These are phyloP conservation scores for Eimeria praecox DNA, from an alignment of 169 alveolate species.

Conservation along the genomic window DNA sequence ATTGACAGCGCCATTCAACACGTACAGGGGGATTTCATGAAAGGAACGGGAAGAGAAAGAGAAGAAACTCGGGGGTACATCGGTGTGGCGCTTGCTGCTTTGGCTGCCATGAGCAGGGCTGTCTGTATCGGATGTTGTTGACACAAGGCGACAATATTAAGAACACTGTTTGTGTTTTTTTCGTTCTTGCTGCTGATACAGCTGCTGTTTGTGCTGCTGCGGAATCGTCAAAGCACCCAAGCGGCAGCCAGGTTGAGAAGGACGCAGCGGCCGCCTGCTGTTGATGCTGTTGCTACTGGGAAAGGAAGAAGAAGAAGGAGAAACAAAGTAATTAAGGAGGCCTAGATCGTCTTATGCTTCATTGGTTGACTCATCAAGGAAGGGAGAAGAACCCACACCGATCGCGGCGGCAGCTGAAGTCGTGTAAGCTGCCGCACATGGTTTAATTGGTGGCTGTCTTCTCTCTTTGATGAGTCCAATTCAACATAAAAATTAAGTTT, in stretches of 20 bases:
- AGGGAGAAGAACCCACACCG: not conserved
- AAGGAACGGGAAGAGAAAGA: not conserved
- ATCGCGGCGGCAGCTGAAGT: not conserved
- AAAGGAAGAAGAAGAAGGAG: not conserved
- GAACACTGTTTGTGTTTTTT: not conserved
- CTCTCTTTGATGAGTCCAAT: too few relatives aligned
- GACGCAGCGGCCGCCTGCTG: not conserved
- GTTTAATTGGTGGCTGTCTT: not conserved
- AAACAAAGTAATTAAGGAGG: not conserved
- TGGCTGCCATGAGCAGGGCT: not conserved
- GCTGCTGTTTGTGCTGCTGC: slow-evolving; percentile 25
- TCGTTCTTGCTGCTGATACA: not conserved
- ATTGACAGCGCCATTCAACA: not conserved
- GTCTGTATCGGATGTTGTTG: not conserved
- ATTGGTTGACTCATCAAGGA: not conserved
- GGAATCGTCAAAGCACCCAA: not conserved
- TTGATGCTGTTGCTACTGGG: not conserved
- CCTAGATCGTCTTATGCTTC: not conserved
- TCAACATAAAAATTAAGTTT: too few relatives aligned
- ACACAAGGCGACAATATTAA: not conserved
- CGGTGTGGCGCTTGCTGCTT: not conserved
- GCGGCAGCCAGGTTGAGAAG: not conserved
- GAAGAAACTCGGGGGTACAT: not conserved
- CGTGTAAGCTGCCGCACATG: not conserved
- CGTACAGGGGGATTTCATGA: not conserved